Conservation (phyloP, 345 rosid species). For the Pugionium cornutum region DNA sequence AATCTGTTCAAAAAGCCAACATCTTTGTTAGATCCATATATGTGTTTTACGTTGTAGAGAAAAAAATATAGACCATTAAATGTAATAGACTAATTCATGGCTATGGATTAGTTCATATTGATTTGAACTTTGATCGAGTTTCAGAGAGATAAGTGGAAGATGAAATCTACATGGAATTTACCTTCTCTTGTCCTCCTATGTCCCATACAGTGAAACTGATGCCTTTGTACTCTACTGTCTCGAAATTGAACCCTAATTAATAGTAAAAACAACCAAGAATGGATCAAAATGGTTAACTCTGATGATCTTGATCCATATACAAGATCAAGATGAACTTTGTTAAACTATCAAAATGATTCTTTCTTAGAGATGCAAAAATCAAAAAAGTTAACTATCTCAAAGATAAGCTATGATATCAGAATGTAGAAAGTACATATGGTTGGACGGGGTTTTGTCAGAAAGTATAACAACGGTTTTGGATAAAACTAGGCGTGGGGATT, state of each 20-base stretch:
- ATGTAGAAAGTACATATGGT: too few relatives aligned
- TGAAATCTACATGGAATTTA: conserved; percentile 16
- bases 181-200: conserved; percentile 71
- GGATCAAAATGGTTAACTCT: neutral
- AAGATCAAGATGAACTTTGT: neutral
- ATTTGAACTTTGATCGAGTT: neutral
- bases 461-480: too few relatives aligned
- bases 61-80: neutral
- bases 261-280: neutral
- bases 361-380: neutral
- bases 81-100: neutral
- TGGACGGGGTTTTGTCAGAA: too few relatives aligned
- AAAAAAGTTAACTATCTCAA: neutral
- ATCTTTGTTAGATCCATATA: neutral
- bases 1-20: conserved; percentile 46
- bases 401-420: too few relatives aligned
- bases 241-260: conserved; percentile 63
- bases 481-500: too few relatives aligned
- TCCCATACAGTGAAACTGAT: conserved; percentile 69
- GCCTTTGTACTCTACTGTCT: conserved; percentile 60
- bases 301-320: neutral
- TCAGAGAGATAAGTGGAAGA: conserved; percentile 5
- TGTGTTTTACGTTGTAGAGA: neutral
- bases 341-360: neutral
- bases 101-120: neutral